These are phyloP conservation scores for Sporothrix inflata DNA, from an alignment of 2,329 filamentous ascomycete species.

Conservation along the genomic window DNA sequence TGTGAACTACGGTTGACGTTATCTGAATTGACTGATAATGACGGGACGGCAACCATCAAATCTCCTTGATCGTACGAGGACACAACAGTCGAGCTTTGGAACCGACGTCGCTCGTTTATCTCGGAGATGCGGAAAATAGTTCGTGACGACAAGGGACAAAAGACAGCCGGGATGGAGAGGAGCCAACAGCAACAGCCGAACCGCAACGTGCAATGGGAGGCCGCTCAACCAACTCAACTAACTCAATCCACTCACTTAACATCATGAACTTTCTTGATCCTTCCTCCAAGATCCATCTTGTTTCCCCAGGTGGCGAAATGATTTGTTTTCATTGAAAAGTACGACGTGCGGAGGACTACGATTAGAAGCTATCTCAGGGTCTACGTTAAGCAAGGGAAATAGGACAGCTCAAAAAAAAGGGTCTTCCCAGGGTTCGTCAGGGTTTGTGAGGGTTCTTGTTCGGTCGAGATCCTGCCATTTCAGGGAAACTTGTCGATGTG, in stretches of 20 bases:
- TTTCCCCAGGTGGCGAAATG: not conserved
- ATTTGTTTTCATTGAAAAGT: too few relatives aligned
- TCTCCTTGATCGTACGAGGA: not conserved
- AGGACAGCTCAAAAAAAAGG: too few relatives aligned
- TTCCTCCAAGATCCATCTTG: not conserved
- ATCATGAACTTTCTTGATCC: slow-evolving; percentile 2
- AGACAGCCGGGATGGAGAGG: not conserved
- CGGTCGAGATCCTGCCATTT: not conserved
- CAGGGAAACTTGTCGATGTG: not conserved
- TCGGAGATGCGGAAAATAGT: not conserved
- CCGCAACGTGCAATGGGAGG: not conserved
- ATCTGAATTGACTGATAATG: not conserved
- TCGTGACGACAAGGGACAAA: not conserved
- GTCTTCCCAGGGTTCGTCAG: not conserved
- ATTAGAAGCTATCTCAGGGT: not conserved
- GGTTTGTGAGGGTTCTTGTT: not conserved
- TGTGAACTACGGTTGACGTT: not conserved
- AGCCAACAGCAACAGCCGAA: not conserved
- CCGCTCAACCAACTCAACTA: not conserved
- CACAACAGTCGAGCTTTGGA: not conserved
- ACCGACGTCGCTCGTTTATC: not conserved
- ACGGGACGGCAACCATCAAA: not conserved
- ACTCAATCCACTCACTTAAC: not conserved
- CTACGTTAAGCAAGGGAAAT: slow-evolving; percentile 1
- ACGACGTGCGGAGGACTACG: too few relatives aligned